phyloP scores from a whole-genome alignment of 2,329 filamentous ascomycete genomes.

The Scleromitrula shiraiana region DNA sequence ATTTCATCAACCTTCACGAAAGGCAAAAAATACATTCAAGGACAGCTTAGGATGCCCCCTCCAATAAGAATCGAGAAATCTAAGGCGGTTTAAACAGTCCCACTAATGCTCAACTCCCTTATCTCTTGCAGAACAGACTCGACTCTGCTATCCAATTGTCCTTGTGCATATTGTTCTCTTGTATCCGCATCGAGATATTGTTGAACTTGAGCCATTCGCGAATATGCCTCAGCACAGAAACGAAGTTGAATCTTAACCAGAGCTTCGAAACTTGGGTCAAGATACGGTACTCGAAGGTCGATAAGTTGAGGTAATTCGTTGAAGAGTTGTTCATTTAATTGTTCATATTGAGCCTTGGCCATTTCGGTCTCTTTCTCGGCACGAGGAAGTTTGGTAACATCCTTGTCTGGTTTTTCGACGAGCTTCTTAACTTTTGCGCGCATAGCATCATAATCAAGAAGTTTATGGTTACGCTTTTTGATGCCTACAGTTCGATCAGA shows the following conservation, averaged over 20 bases:
- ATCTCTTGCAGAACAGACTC: slow-evolving; percentile 97
- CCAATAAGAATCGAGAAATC: too few relatives aligned
- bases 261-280: slow-evolving; percentile 94
- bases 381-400: slow-evolving; percentile 89
- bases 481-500: slow-evolving; percentile 52
- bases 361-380: slow-evolving; percentile 96
- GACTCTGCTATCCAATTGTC: slow-evolving; percentile 82
- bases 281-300: slow-evolving; percentile 90
- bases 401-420: slow-evolving; percentile 97
- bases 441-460: slow-evolving; percentile 95
- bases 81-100: slow-evolving; percentile 55
- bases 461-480: slow-evolving; percentile 97
- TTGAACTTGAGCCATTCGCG: slow-evolving; percentile 96
- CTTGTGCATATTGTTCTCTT: slow-evolving; percentile 89
- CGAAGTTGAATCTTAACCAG: slow-evolving; percentile 97
- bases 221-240: slow-evolving; percentile 97
- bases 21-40: not conserved
- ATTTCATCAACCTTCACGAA: not conserved
- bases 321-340: slow-evolving; percentile 93
- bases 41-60: not conserved
- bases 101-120: slow-evolving; percentile 86
- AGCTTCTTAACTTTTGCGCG: slow-evolving; percentile 95
- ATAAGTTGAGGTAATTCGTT: slow-evolving; percentile 91
- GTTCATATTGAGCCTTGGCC: slow-evolving; percentile 87
- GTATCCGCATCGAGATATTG: slow-evolving; percentile 96